phyloP scores from a whole-genome alignment of 371 early-diverging fungal genomes.

The Rhizomucor pusillus region DNA sequence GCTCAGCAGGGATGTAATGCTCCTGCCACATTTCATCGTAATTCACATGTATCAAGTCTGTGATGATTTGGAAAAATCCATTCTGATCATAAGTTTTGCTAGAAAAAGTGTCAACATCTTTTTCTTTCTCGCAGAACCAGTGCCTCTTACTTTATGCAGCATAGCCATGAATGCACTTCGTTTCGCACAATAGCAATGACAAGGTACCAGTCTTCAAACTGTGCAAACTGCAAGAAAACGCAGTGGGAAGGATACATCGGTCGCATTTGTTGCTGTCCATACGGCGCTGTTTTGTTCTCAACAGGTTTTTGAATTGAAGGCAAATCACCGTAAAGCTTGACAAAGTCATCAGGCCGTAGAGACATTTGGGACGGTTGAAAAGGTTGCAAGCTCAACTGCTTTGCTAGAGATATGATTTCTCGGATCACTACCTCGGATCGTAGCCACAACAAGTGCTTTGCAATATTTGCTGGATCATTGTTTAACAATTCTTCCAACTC shows the following conservation, averaged over 20 bases:
- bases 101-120: neutral
- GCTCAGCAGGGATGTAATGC: conserved; percentile 20
- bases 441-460: conserved; percentile 40
- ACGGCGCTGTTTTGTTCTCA: conserved; percentile 1
- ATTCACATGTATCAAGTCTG: conserved; percentile 35
- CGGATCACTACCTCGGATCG: conserved; percentile 50
- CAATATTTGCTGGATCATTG: conserved; percentile 37
- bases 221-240: conserved; percentile 45
- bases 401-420: conserved; percentile 47
- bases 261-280: neutral
- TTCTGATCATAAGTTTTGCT: conserved; percentile 38
- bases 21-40: conserved; percentile 38
- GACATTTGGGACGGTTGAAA: conserved; percentile 46
- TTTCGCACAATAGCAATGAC: conserved; percentile 40
- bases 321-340: conserved; percentile 36
- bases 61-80: conserved; percentile 32
- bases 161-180: conserved; percentile 43
- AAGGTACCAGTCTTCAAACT: conserved; percentile 51
- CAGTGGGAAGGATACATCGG: conserved; percentile 43
- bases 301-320: conserved; percentile 8
- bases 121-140: neutral
- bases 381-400: conserved; percentile 43
- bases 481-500: conserved; percentile 41
- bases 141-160: conserved; percentile 37
- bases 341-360: conserved; percentile 39